phyloP scores from a whole-genome alignment of 1,284 basidiomycete species.

The Sporisorium reilianum region DNA sequence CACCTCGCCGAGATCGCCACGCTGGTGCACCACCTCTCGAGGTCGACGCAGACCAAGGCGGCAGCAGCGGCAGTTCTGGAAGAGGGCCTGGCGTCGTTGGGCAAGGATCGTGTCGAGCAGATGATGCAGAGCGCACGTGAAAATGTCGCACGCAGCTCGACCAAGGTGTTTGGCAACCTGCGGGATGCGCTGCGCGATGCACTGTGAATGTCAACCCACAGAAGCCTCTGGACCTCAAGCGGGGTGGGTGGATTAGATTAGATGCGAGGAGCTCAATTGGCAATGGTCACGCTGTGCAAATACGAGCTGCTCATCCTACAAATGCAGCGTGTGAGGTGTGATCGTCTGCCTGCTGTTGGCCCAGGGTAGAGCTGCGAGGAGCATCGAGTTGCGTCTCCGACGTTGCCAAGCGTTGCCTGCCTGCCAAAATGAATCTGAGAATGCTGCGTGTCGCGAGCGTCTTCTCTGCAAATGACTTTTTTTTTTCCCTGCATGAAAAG shows the following conservation, averaged over 20 bases:
- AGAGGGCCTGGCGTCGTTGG: conserved; percentile 20
- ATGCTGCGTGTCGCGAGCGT: background rate
- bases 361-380: too few relatives aligned
- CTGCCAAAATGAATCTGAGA: background rate
- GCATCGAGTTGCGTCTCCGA: too few relatives aligned
- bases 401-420: background rate
- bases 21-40: conserved; percentile 32
- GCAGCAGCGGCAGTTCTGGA: conserved; percentile 12
- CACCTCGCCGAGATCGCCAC: conserved; percentile 44
- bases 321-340: too few relatives aligned
- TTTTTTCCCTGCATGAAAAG: background rate
- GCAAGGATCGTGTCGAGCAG: conserved; percentile 20
- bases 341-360: too few relatives aligned
- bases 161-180: conserved; percentile 27
- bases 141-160: conserved; percentile 27
- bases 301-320: background rate
- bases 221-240: background rate
- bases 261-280: background rate
- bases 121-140: conserved; percentile 19
- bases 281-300: background rate
- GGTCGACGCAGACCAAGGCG: background rate
- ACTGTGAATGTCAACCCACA: conserved; percentile 6
- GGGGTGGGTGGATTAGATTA: background rate
- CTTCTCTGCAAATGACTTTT: too few relatives aligned
- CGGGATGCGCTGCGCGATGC: conserved; percentile 39